Evolutionary conservation across 1,284 basidiomycete species (phyloP), one percentile per base, ranked within the genome.

Genomic region (Pseudozyma pruni): DNA sequence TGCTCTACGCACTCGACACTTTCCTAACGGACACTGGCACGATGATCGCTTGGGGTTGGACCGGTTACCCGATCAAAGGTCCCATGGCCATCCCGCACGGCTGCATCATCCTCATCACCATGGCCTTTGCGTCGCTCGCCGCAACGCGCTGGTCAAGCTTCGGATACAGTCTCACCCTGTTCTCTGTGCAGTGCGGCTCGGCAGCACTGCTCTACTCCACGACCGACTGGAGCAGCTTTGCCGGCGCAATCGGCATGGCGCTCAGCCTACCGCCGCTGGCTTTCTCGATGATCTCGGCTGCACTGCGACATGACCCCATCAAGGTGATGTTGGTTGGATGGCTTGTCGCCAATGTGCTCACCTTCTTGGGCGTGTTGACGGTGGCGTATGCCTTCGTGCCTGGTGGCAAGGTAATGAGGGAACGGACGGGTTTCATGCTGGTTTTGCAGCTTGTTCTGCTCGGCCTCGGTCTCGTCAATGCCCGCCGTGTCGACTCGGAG

Each of bases 341-440:
- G 78, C 56, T 79, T 13, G 50, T 71, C 11, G 60, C 71, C 37
- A 73, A 74, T 29, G 23, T 79, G 33, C 61, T 79, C 16, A 64
- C 61, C 3, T 81, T 81, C 54, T 27, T 81, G n/a, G 70, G 71
- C 14, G 75, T 80, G 10, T 89, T 91, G 83, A 94, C 93, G 0
- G 92, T 93, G 42, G 94, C 94, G 0, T 96, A 97, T 83, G 94
- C 93, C 0, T 96, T 96, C 75, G 92, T 96, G 2, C 93, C 93
- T 0, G 90, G 90, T 1, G 93, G 92, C 0, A 83, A 86, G 69
- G 85, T 89, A 66, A 85, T 97, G 57, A 86, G 94, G 22, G 94
- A 96, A 83, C 85, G 90, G 20, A 93, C 91, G 9, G 89, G 92
- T 14, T 56, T 66, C 27, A 59, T 74, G 62, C 62, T 72, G 14